These are phyloP conservation scores for Fusarium algeriense DNA, from an alignment of 2,329 filamentous ascomycete species.

Conservation along the genomic window DNA sequence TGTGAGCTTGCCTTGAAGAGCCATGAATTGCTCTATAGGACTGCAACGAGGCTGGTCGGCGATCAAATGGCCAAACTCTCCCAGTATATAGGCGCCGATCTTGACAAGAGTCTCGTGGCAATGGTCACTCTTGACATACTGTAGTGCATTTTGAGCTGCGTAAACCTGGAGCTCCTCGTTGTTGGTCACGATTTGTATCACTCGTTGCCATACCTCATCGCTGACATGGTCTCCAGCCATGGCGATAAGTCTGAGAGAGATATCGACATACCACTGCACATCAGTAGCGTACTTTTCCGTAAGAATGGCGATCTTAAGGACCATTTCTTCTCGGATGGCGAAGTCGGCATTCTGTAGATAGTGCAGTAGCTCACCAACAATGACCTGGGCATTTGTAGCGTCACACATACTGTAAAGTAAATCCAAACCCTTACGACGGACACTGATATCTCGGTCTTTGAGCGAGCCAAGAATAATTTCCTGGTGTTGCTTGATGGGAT, in stretches of 20 bases:
- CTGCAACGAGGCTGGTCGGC: constrained; percentile 93
- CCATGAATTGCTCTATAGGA: constrained; percentile 96
- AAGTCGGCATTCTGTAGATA: constrained; percentile 98
- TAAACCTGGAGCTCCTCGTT: constrained; percentile 99
- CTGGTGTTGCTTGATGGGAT: constrained; percentile 98
- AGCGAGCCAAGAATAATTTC: constrained; percentile 94
- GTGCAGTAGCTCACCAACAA: constrained; percentile 92
- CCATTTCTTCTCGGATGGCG: constrained; percentile 98
- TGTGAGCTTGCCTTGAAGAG: constrained; percentile 89
- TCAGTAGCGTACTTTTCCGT: constrained; percentile 99
- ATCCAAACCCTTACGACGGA: constrained; percentile 94
- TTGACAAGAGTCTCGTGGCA: constrained; percentile 98
- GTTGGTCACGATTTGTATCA: constrained; percentile 99
- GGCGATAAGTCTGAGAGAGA: constrained; percentile 91
- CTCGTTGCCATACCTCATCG: constrained; percentile 98
- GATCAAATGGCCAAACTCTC: constrained; percentile 96
- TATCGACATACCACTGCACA: constrained; percentile 99
- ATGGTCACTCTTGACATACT: constrained; percentile 91
- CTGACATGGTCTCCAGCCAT: constrained; percentile 99
- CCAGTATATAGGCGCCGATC: constrained; percentile 95
- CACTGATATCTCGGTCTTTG: constrained; percentile 96
- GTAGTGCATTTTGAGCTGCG: constrained; percentile 90
- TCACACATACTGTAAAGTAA: constrained; percentile 99
- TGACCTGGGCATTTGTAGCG: constrained; percentile 89
- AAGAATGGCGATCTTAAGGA: constrained; percentile 96